Percentiles rank a stretch among this genome's conserved stretches.
Evolutionary conservation across 2,329 filamentous ascomycete genomes (phyloP).

Genomic region (Penicillium corylophilum): DNA sequence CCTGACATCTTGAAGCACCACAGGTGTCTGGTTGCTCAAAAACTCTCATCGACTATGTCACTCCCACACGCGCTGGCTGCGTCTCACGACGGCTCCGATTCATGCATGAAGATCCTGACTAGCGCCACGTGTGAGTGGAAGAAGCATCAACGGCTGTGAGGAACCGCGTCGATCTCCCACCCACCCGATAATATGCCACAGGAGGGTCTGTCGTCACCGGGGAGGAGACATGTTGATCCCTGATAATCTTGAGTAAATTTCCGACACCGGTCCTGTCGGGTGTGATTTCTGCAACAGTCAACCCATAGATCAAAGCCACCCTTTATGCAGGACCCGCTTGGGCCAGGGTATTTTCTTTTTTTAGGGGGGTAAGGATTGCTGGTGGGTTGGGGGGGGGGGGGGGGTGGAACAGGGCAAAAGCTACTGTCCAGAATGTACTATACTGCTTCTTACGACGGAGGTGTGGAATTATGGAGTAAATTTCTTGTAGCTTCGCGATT

Average conservation of each 20-base stretch:
- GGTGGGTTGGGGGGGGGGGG: slow-evolving; percentile 6
- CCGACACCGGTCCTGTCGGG: slow-evolving; percentile 9
- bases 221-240: slow-evolving; percentile 17
- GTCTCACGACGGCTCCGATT: slow-evolving; percentile 12
- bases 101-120: slow-evolving; percentile 40
- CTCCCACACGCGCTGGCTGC: background rate
- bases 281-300: slow-evolving; percentile 9
- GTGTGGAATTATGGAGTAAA: slow-evolving; percentile 18
- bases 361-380: slow-evolving; percentile 4
- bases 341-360: slow-evolving; percentile 6
- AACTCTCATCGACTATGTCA: background rate
- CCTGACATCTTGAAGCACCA: slow-evolving; percentile 1
- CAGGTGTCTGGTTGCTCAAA: background rate
- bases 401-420: slow-evolving; percentile 7
- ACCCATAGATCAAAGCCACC: slow-evolving; percentile 10
- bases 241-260: slow-evolving; percentile 22
- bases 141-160: slow-evolving; percentile 40
- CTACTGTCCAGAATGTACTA: slow-evolving; percentile 15
- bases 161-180: slow-evolving; percentile 40
- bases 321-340: slow-evolving; percentile 21
- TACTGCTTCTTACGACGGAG: slow-evolving; percentile 13
- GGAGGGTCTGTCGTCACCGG: slow-evolving; percentile 15
- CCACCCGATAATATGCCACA: slow-evolving; percentile 27
- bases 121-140: slow-evolving; percentile 38
- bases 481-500: slow-evolving; percentile 8